Evolutionary conservation across 75 land plant species (phyloP).

Genomic region (Chamaecyparis obtusa): DNA sequence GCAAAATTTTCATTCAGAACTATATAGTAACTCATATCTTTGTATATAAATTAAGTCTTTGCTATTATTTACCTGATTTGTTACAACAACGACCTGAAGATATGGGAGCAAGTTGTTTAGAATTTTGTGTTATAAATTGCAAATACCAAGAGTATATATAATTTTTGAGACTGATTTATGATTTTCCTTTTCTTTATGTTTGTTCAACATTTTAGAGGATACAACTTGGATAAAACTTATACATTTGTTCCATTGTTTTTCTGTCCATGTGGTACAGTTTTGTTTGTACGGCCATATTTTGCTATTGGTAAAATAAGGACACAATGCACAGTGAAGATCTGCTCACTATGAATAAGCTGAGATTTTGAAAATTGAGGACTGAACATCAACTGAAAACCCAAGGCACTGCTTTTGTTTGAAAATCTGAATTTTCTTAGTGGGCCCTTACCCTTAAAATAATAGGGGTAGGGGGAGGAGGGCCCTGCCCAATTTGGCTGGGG

Average conservation of each 20-base stretch:
- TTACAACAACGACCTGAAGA: neutral
- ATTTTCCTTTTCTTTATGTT: neutral
- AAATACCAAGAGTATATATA: neutral
- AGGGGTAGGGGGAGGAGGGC: too few species aligned
- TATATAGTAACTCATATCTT: neutral
- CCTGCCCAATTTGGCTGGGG: too few species aligned
- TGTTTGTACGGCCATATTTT: neutral
- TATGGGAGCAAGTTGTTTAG: neutral
- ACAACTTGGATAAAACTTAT: neutral
- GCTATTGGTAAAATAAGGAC: neutral
- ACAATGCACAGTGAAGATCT: too few species aligned
- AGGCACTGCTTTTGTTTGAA: too few species aligned
- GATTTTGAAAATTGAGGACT: too few species aligned
- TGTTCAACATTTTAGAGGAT: neutral
- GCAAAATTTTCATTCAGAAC: neutral
- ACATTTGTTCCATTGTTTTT: too few species aligned
- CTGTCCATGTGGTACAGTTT: neutral
- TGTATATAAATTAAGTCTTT: neutral
- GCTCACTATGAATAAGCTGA: too few species aligned
- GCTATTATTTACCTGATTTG: neutral
- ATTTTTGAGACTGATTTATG: neutral
- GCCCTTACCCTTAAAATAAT: too few species aligned
- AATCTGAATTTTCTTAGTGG: too few species aligned
- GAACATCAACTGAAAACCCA: too few species aligned
- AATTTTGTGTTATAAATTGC: neutral